Base-by-base conservation (phyloP, 1,284 basidiomycete genomes). In the Calocybe gambosa region DNA sequence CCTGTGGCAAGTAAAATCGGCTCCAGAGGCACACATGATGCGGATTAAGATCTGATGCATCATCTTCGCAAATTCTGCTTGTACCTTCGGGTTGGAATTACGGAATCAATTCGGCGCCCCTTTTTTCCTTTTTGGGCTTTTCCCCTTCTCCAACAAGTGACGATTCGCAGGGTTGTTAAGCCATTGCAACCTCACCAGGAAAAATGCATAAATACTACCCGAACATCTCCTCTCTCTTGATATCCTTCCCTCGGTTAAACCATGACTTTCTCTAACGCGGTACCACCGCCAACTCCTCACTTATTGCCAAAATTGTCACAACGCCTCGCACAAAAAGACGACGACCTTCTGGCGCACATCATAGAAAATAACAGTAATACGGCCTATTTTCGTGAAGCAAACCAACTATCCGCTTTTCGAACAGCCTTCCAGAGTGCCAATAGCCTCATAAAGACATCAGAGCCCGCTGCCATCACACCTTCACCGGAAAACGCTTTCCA, bases 341-440 rank as follows among this genome's bases (percentile, higher is more conserved):
- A 29, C 10, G 36, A 33, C 6, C 21, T 47, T 38, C 41, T 47
- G 18, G 19, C 15, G n/a, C 42, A 47, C 28, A 41, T 47, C 1
- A 31, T 47, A 13, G 33, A 20, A 12, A 43, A 34, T 23, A 47
- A 47, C 29, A n/a, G 13, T 16, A 23, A 28, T 5, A 43, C 41
- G 20, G 31, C 29, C 19, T 47, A 42, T 35, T 47, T 42, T 19
- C 40, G 42, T n/a, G 46, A 47, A 34, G 34, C 46, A 23, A 18
- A 35, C 9, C 36, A 38, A 8, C 42, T 47, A 4, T 38, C 46
- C 7, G 46, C 42, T 15, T 43, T 47, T 39, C 46, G 46, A 6
- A 34, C n/a, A 39, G 43, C 43, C 28, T 3, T 33, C 10, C 15
- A n/a, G n/a, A n/a, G n/a, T n/a, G n/a, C n/a, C n/a, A n/a, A 39